Conservation (phyloP, 768 basidiomycete species). For the Kwoniella sp. region DNA sequence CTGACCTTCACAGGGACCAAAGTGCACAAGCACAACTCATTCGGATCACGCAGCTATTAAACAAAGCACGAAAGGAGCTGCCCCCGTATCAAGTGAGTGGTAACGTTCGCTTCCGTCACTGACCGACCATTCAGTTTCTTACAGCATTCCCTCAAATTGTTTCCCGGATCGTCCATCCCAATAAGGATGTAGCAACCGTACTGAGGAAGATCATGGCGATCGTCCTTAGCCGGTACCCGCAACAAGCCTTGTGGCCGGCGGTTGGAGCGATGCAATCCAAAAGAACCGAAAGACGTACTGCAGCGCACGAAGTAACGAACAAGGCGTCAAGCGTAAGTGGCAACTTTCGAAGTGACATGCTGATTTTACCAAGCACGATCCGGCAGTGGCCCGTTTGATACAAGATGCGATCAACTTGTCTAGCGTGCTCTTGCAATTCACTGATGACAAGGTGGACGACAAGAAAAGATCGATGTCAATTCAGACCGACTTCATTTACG, state of each 20-base stretch:
- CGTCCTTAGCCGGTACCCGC: constrained; percentile 81
- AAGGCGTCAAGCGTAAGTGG: background rate
- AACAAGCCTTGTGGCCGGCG: constrained; percentile 91
- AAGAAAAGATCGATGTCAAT: constrained; percentile 41
- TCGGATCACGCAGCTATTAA: constrained; percentile 65
- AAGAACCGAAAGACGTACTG: constrained; percentile 63
- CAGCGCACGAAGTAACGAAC: constrained; percentile 60
- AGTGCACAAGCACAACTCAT: constrained; percentile 56
- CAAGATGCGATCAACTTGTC: constrained; percentile 43
- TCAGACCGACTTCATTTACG: constrained; percentile 59
- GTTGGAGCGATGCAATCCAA: constrained; percentile 84
- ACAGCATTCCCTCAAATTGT: constrained; percentile 96
- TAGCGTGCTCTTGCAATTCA: constrained; percentile 34
- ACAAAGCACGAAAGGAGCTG: constrained; percentile 63
- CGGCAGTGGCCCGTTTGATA: constrained; percentile 48
- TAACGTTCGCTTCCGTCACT: background rate
- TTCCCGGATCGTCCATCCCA: constrained; percentile 80
- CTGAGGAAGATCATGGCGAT: constrained; percentile 68
- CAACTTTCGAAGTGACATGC: background rate
- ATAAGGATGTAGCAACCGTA: constrained; percentile 64
- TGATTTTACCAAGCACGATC: background rate
- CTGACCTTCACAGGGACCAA: background rate
- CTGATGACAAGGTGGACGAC: constrained; percentile 41
- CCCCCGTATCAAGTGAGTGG: constrained; percentile 75
- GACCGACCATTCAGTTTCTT: constrained; percentile 71